Evolutionary conservation across 768 basidiomycete genomes (phyloP).

Genomic region (Lactifluus hygrophoroides): DNA sequence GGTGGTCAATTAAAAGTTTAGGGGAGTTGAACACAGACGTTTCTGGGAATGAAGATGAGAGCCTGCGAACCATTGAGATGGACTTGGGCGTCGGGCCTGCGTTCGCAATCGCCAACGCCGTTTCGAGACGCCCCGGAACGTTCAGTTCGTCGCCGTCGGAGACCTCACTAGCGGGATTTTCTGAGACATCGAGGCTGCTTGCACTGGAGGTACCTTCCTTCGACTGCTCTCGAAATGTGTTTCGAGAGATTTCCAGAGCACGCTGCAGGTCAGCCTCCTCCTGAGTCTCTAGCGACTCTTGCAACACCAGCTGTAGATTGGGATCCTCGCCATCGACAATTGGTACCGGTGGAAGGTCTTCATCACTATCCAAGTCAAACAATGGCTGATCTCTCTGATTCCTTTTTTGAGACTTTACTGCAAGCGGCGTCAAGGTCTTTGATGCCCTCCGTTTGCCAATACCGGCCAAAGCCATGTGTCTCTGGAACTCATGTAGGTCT

Average conservation of each 20-base stretch:
- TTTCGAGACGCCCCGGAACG: constrained; percentile 51
- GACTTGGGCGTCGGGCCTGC: constrained; percentile 34
- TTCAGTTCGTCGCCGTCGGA: constrained; percentile 40
- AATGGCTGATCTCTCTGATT: constrained; percentile 36
- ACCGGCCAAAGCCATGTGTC: constrained; percentile 52
- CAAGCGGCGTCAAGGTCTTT: constrained; percentile 29
- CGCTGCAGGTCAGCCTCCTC: constrained; percentile 25
- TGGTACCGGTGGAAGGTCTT: constrained; percentile 25
- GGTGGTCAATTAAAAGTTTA: constrained; percentile 24
- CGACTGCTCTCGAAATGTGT: background rate
- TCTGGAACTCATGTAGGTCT: constrained; percentile 56
- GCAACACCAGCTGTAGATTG: constrained; percentile 50
- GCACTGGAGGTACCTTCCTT: constrained; percentile 11
- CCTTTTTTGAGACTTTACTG: constrained; percentile 28
- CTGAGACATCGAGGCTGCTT: background rate
- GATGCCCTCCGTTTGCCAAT: constrained; percentile 42
- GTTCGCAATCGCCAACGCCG: constrained; percentile 58
- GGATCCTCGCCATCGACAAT: constrained; percentile 44
- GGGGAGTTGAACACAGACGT: constrained; percentile 33
- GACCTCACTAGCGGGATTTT: constrained; percentile 4
- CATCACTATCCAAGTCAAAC: constrained; percentile 48
- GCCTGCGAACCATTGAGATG: constrained; percentile 8
- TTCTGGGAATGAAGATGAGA: constrained; percentile 7
- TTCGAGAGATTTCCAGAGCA: constrained; percentile 27
- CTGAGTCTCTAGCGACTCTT: constrained; percentile 45